phyloP scores from a whole-genome alignment of 1,284 basidiomycete species.

The Cystobasidiaceae sp. region DNA sequence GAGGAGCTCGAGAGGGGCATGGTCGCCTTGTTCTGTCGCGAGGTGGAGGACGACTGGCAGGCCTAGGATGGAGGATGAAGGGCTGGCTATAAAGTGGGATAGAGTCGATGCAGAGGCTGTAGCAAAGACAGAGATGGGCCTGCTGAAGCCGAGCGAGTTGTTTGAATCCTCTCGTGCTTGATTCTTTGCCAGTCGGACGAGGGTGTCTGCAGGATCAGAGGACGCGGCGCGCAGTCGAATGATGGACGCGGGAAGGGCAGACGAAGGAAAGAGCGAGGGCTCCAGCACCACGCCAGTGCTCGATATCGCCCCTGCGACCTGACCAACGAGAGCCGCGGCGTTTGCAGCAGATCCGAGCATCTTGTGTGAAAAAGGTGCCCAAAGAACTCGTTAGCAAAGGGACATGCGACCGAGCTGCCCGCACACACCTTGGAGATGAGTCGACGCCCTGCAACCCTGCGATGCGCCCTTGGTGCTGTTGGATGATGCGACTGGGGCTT shows the following conservation, averaged over 20 bases:
- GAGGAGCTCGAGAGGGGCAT: conserved; percentile 58
- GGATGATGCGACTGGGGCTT: too few relatives aligned
- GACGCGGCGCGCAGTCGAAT: conserved; percentile 11
- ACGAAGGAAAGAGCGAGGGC: conserved; percentile 11
- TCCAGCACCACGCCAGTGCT: background rate
- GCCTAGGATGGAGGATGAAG: conserved; percentile 48
- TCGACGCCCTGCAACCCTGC: too few relatives aligned
- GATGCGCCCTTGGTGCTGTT: too few relatives aligned
- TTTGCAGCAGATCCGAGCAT: conserved; percentile 3
- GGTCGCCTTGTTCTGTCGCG: conserved; percentile 48
- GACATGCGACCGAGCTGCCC: too few relatives aligned
- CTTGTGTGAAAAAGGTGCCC: too few relatives aligned
- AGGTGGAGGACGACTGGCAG: conserved; percentile 31
- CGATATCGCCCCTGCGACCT: conserved; percentile 4
- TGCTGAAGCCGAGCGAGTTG: too few relatives aligned
- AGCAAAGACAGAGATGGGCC: conserved; percentile 17
- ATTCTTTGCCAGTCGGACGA: conserved; percentile 8
- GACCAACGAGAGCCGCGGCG: conserved; percentile 20
- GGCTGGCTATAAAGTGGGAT: conserved; percentile 1
- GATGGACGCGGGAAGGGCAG: background rate
- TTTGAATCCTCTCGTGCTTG: too few relatives aligned
- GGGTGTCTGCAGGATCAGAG: conserved; percentile 26
- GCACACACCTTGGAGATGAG: too few relatives aligned
- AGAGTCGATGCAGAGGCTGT: conserved; percentile 1
- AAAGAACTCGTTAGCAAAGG: too few relatives aligned